Evolutionary conservation across 805 yeast species (phyloP).

Genomic region (Yueomyces sinensis): DNA sequence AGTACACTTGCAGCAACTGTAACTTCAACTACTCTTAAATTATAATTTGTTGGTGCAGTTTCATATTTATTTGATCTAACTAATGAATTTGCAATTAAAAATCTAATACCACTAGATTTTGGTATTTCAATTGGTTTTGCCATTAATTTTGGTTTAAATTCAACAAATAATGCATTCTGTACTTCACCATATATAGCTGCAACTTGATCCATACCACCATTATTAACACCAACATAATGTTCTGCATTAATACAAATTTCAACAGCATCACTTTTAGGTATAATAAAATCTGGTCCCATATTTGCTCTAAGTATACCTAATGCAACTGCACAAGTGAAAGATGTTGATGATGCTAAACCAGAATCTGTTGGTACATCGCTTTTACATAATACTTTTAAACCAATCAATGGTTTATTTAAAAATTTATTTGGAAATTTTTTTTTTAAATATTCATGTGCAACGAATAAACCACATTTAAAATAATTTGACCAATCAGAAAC

Average conservation of each 20-base stretch:
- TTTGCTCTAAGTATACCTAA: slow-evolving; percentile 42
- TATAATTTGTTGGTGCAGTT: slow-evolving; percentile 58
- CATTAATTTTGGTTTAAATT: slow-evolving; percentile 43
- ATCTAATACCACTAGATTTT: slow-evolving; percentile 26
- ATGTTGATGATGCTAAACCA: slow-evolving; percentile 61
- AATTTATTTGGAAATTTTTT: slow-evolving; percentile 21
- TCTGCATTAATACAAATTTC: slow-evolving; percentile 51
- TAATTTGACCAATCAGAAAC: slow-evolving; percentile 53
- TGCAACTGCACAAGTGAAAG: slow-evolving; percentile 53
- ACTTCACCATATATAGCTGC: slow-evolving; percentile 55
- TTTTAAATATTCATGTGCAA: slow-evolving; percentile 38
- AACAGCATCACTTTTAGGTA: slow-evolving; percentile 41
- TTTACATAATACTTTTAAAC: slow-evolving; percentile 39
- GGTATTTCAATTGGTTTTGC: slow-evolving; percentile 47
- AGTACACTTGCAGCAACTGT: slow-evolving; percentile 51
- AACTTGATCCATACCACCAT: slow-evolving; percentile 74
- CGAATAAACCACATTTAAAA: slow-evolving; percentile 51
- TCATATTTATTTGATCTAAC: slow-evolving; percentile 52
- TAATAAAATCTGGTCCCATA: slow-evolving; percentile 24
- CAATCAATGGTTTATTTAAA: slow-evolving; percentile 25
- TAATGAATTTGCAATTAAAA: slow-evolving; percentile 51
- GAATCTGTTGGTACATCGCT: slow-evolving; percentile 65
- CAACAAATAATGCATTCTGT: slow-evolving; percentile 44
- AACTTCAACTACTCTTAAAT: slow-evolving; percentile 59
- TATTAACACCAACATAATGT: slow-evolving; percentile 59